Evolutionary conservation across 805 yeast genomes (phyloP), one percentile per base, ranked within the genome.

Genomic region (Pichia cabralensis): DNA sequence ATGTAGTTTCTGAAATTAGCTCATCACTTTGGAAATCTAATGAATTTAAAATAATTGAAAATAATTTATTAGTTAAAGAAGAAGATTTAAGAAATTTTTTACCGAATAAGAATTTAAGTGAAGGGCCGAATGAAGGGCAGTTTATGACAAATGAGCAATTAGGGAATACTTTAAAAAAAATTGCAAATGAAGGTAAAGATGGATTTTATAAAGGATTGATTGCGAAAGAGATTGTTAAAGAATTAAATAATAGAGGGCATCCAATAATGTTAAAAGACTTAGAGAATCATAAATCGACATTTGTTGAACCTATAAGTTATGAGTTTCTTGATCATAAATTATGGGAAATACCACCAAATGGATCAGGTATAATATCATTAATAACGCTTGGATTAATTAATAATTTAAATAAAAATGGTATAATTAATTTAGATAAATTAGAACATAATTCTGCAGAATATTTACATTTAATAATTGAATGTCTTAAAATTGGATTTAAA

Each of bases 291-390:
- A 57, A 66, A 0, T 69, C 86, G 2, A 66, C 78, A 1, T 65
- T 71, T 45, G 78, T 80, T 17, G 77, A 76, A 1, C 89, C 94
- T 3, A 71, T 81, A 14, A 56, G 58, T 13, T 53, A 70, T 35
- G 65, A 69, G 22, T 64, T 74, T 36, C 59, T 69, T 30, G 80
- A 71, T 9, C 62, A 67, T 31, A 66, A 63, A 20, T 61, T 82
- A 18, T 78, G 88, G 83, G 92, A 82, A 52, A 75, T 81, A 42
- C 92, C 94, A 9, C 94, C 94, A 11, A 81, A 76, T 53, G 84
- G 89, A 4, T 84, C 82, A 35, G 94, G 94, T 8, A 55, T 82
- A 11, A 81, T 82, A 29, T 92, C 88, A 0, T 59, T 82, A 32
- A 58, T 80, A 13, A 76, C 89, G 0, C 55, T 80, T 32, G 92